Conservation (phyloP, 208 protist species). For the Crithidia brevicula region DNA sequence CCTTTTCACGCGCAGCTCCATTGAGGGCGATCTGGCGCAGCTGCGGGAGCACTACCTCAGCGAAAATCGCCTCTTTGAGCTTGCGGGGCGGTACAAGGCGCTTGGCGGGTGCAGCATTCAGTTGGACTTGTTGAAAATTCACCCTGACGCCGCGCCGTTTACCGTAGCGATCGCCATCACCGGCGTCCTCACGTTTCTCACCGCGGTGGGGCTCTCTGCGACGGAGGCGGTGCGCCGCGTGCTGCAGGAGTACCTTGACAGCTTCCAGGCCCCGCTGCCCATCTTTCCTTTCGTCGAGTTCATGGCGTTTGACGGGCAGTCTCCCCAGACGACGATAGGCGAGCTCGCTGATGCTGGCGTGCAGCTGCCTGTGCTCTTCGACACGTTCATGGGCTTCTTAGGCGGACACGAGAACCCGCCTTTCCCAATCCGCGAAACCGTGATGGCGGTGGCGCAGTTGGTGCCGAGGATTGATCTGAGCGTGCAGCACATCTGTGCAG, state of each 20-base stretch:
- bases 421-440: conserved; percentile 45
- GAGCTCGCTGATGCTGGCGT: conserved; percentile 54
- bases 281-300: conserved; percentile 74
- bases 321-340: conserved; percentile 27
- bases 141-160: conserved; percentile 50
- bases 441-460: conserved; percentile 45
- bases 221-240: conserved; percentile 61
- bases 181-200: conserved; percentile 61
- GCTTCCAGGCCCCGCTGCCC: conserved; percentile 66
- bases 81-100: conserved; percentile 60
- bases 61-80: conserved; percentile 66
- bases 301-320: conserved; percentile 49
- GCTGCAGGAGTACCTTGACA: conserved; percentile 64
- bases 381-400: conserved; percentile 55
- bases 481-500: conserved; percentile 47
- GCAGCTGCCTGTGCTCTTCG: conserved; percentile 46
- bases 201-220: conserved; percentile 44
- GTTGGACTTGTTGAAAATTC: conserved; percentile 84
- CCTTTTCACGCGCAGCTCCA: conserved; percentile 19
- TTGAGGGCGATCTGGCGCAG: conserved; percentile 45
- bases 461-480: conserved; percentile 39
- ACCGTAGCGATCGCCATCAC: conserved; percentile 49
- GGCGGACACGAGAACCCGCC: conserved; percentile 36
- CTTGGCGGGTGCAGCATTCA: conserved; percentile 79
- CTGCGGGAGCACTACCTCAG: conserved; percentile 56